Conservation (phyloP, 768 basidiomycete species). For the Gautieria morchelliformis region DNA sequence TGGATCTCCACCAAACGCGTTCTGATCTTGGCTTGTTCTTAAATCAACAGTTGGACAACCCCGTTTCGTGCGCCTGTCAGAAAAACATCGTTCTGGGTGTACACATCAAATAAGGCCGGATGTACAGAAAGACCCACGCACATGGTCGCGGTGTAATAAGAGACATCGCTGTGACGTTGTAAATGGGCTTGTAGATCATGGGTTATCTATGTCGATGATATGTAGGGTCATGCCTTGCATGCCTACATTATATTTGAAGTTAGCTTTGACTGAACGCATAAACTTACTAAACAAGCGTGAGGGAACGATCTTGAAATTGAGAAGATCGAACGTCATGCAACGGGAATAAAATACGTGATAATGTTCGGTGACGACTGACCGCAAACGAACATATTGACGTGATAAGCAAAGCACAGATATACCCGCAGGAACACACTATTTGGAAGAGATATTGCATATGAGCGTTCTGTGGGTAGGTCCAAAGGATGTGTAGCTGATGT, state of each 20-base stretch:
- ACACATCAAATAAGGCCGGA: not conserved
- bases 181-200: conserved; percentile 18
- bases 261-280: not conserved
- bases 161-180: conserved; percentile 54
- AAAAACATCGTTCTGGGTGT: conserved; percentile 38
- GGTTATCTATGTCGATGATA: conserved; percentile 39
- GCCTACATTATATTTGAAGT: conserved; percentile 28
- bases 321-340: conserved; percentile 50
- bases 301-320: conserved; percentile 35
- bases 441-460: conserved; percentile 31
- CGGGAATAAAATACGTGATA: conserved; percentile 17
- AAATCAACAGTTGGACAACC: conserved; percentile 44
- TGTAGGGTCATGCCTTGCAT: conserved; percentile 42
- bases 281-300: conserved; percentile 41
- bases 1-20: conserved; percentile 32
- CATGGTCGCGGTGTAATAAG: conserved; percentile 44
- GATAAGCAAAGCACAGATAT: no score
- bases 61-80: conserved; percentile 56
- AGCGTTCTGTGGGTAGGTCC: conserved; percentile 43
- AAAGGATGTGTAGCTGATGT: conserved; percentile 31
- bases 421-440: conserved; percentile 26
- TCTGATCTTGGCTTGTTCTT: conserved; percentile 31
- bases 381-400: conserved; percentile 1
- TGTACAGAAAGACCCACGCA: conserved; percentile 17
- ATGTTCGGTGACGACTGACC: not conserved